Evolutionary conservation across 495 filamentous ascomycete species (phyloP), one percentile per base, ranked within the genome.

Genomic region (Xylaria venustula): DNA sequence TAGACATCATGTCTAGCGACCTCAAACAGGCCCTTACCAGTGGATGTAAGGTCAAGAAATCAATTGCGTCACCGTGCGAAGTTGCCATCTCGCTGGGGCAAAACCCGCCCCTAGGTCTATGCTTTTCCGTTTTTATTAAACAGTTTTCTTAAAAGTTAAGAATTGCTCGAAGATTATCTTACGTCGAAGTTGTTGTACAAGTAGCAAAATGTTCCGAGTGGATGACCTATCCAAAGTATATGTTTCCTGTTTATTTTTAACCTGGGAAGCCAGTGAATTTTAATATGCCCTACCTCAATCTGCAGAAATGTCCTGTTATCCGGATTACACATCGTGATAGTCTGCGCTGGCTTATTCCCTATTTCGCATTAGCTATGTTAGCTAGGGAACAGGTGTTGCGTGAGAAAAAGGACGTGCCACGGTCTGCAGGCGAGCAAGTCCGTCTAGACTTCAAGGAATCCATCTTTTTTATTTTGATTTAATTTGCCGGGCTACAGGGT

Each of bases 371-470:
- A 30, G 22, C 53, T 28, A 32, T 74, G 44, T 79, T 78, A 7
- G 42, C 63, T 19, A 68, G 70, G 19, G 81, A 83, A 65, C 67
- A 68, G 28, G 17, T 37, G 8, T 23, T 77, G 14, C 68, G 72
- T 17, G 44, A 51, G 25, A 51, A 30, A 23, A 17, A 51, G 8
- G 23, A 48, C 48, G 26, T 44, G 40, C 11, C 32, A 26, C 54
- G 37, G 57, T 54, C 26, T 2, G 20, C 25, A 7, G 56, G 61
- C 42, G 30, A 51, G 48, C 49, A 48, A 42, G 37, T 68, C 36
- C 73, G 78, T 15, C 49, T 74, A 28, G 69, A 74, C 52, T 73
- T 82, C 62, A 85, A 83, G 60, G 74, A 80, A 28, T 74, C 78
- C 0, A 53, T 83, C 22, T 75, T 75, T 49, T 68, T 64, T 54